phyloP scores from a whole-genome alignment of 2,329 filamentous ascomycete species.

The Alternaria consortialis region DNA sequence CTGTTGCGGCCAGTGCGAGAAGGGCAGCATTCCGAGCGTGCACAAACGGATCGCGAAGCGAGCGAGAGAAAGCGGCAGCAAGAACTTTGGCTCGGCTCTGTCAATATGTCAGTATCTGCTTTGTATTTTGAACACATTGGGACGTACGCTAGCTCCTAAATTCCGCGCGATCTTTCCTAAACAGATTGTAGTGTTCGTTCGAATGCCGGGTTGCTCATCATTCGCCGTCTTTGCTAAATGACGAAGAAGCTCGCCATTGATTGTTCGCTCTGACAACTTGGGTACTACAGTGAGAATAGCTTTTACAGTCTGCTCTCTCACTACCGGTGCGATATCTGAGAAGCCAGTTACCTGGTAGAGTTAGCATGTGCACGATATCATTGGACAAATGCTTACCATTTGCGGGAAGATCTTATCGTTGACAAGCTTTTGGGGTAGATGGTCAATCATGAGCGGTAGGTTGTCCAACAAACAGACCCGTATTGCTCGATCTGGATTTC shows the following conservation, averaged over 20 bases:
- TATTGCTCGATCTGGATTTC: conserved; percentile 89
- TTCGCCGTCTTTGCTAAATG: conserved; percentile 96
- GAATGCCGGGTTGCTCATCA: conserved; percentile 95
- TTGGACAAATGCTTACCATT: conserved; percentile 64
- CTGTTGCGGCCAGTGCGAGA: conserved; percentile 83
- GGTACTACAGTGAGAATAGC: conserved; percentile 85
- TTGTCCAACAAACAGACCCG: conserved; percentile 91
- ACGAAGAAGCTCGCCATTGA: conserved; percentile 91
- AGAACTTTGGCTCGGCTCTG: conserved; percentile 87
- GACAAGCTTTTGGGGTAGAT: conserved; percentile 84
- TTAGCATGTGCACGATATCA: conserved; percentile 33
- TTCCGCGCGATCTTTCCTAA: conserved; percentile 95
- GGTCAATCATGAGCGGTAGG: conserved; percentile 89
- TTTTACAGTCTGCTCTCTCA: conserved; percentile 95
- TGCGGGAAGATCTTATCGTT: conserved; percentile 98
- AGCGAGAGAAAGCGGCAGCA: conserved; percentile 88
- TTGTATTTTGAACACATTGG: too few species aligned
- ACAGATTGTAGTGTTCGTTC: conserved; percentile 98
- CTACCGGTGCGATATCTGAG: conserved; percentile 87
- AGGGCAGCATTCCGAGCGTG: conserved; percentile 91
- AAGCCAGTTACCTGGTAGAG: conserved; percentile 81
- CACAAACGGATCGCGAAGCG: conserved; percentile 90
- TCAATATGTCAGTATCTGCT: conserved; percentile 18
- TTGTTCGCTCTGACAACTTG: conserved; percentile 89
- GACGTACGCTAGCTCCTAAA: conserved; percentile 68